A percentile compares a stretch with the other conserved stretches of the same genome.
These are phyloP conservation scores for Geosiphon pyriformis DNA, from an alignment of 192 early-diverging fungal species.

Conservation along the genomic window DNA sequence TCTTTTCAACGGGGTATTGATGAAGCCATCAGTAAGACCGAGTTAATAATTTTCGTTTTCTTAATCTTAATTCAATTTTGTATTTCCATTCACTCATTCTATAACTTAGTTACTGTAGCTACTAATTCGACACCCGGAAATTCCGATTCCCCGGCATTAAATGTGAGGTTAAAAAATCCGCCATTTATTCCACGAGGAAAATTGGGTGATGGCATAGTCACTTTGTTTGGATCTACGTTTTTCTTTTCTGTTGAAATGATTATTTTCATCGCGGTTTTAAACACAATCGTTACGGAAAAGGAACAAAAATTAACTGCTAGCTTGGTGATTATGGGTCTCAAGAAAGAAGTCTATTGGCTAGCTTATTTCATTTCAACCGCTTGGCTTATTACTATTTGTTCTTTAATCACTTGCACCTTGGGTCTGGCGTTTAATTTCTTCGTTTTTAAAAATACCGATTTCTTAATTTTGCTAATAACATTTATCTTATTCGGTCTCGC, in stretches of 20 bases:
- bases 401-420: conserved; percentile 53
- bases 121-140: conserved; percentile 14
- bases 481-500: conserved; percentile 72
- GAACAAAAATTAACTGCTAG: conserved; percentile 62
- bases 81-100: too few species aligned
- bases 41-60: too few species aligned
- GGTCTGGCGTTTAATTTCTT: conserved; percentile 57
- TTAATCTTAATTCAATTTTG: too few species aligned
- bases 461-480: conserved; percentile 45
- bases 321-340: conserved; percentile 77
- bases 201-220: conserved; percentile 55
- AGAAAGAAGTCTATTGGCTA: conserved; percentile 60
- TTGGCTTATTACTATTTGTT: conserved; percentile 48
- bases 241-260: conserved; percentile 54
- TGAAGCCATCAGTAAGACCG: conserved; percentile 69
- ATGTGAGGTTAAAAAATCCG: conserved; percentile 62
- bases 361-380: conserved; percentile 56
- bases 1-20: conserved; percentile 59
- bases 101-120: conserved; percentile 19
- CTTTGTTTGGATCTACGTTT: conserved; percentile 48
- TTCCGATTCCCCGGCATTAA: conserved; percentile 30
- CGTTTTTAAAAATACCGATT: conserved; percentile 60
- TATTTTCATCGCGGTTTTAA: conserved; percentile 52
- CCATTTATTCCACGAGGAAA: conserved; percentile 50
- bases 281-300: conserved; percentile 70